A percentile compares a stretch with the other conserved stretches of the same genome.
Conservation (phyloP, 2,329 filamentous ascomycete species). For the Fusarium guadeloupense region DNA sequence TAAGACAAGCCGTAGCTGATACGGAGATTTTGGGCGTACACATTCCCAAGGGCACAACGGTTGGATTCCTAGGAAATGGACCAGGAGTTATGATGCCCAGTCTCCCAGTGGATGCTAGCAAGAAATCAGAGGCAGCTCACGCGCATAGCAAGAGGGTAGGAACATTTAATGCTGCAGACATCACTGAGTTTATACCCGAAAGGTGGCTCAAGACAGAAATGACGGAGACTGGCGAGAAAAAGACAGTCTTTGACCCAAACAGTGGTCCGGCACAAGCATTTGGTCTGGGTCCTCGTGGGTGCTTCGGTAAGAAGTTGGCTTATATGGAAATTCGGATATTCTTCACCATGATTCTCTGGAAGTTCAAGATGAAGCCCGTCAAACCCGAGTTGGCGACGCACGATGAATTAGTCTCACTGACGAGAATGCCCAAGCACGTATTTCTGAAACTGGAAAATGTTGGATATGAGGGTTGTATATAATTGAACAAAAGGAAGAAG, state of each 20-base stretch:
- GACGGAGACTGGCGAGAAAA: not conserved
- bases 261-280: slow-evolving; percentile 29
- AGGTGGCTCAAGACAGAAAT: slow-evolving; percentile 45
- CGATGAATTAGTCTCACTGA: slow-evolving; percentile 18
- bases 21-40: slow-evolving; percentile 46
- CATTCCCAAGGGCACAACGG: slow-evolving; percentile 48
- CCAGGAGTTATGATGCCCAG: slow-evolving; percentile 37
- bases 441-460: slow-evolving; percentile 3
- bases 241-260: slow-evolving; percentile 21
- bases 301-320: slow-evolving; percentile 34
- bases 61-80: slow-evolving; percentile 43
- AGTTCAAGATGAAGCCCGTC: not conserved
- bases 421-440: slow-evolving; percentile 22
- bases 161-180: slow-evolving; percentile 40
- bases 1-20: slow-evolving; percentile 45
- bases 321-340: slow-evolving; percentile 28
- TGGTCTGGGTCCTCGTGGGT: slow-evolving; percentile 28
- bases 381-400: slow-evolving; percentile 8
- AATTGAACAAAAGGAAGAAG: too few species aligned
- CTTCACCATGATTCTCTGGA: slow-evolving; percentile 17
- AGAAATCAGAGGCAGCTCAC: slow-evolving; percentile 9
- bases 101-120: slow-evolving; percentile 25
- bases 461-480: not conserved
- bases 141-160: slow-evolving; percentile 2
- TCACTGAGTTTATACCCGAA: slow-evolving; percentile 47